phyloP scores from a whole-genome alignment of 768 basidiomycete species.

The Dictyophora rubrovolvata region DNA sequence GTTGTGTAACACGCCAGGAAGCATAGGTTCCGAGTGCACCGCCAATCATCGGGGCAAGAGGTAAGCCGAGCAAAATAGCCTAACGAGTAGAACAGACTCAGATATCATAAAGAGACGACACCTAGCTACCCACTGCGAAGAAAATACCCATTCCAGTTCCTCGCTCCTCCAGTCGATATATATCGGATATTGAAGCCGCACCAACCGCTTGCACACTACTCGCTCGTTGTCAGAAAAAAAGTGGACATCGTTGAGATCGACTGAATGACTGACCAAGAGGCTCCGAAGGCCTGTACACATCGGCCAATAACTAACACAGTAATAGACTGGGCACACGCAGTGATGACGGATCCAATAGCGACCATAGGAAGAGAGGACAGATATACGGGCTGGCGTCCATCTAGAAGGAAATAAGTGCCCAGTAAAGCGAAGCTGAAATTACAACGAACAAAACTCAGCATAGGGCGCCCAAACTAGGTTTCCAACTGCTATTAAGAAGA shows the following conservation, averaged over 20 bases:
- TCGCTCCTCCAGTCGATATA: conserved; percentile 54
- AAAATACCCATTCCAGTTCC: conserved; percentile 26
- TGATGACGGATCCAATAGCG: conserved; percentile 49
- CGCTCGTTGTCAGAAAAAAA: not conserved
- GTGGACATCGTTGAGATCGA: not conserved
- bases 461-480: conserved; percentile 44
- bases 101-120: not conserved
- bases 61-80: conserved; percentile 48
- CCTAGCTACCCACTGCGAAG: not conserved
- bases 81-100: conserved; percentile 14
- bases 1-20: conserved; percentile 59
- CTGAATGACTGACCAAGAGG: conserved; percentile 28
- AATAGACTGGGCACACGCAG: conserved; percentile 35
- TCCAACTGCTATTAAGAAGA: conserved; percentile 35
- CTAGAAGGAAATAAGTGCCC: conserved; percentile 21
- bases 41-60: conserved; percentile 50
- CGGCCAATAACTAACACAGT: conserved; percentile 48
- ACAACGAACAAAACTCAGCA: conserved; percentile 36
- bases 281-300: conserved; percentile 56
- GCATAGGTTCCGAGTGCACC: conserved; percentile 43
- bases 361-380: conserved; percentile 49
- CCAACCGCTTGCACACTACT: not conserved
- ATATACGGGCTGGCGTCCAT: conserved; percentile 57
- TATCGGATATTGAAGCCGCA: conserved; percentile 53
- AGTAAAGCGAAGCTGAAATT: not conserved